Percentiles rank a stretch among this genome's conserved stretches.
Evolutionary conservation across 2,329 filamentous ascomycete species (phyloP).

Genomic region (Talaromyces amestolkiae): DNA sequence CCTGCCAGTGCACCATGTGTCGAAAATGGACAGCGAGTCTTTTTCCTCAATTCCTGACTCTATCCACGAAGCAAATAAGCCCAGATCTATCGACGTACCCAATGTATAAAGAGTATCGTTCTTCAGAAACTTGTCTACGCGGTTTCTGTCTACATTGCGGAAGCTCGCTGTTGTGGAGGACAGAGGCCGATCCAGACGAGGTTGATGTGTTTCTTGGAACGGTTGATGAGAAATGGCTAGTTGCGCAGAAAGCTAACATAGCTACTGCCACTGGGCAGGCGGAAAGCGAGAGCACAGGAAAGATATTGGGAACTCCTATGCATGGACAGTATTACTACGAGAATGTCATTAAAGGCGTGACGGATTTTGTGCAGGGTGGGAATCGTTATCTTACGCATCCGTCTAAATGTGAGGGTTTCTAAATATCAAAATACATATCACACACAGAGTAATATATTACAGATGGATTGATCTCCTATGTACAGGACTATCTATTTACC

Average conservation of each 20-base stretch:
- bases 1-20: constrained; percentile 1
- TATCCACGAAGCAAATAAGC: background rate
- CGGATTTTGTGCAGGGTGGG: background rate
- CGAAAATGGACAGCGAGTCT: constrained; percentile 5
- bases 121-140: background rate
- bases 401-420: background rate
- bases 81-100: background rate
- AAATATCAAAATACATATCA: background rate
- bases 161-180: background rate
- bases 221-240: background rate
- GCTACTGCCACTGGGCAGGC: background rate
- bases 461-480: background rate
- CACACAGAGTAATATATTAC: too few relatives aligned
- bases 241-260: background rate
- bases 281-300: background rate
- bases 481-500: constrained; percentile 5
- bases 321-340: constrained; percentile 5
- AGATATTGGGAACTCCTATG: background rate
- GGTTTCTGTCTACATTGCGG: background rate
- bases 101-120: background rate
- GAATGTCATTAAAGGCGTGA: background rate
- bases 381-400: constrained; percentile 3
- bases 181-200: background rate
- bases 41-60: background rate
- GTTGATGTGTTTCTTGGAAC: background rate